Base-by-base conservation (phyloP, 768 basidiomycete genomes). In the Tylopilus vinaceipallidus region DNA sequence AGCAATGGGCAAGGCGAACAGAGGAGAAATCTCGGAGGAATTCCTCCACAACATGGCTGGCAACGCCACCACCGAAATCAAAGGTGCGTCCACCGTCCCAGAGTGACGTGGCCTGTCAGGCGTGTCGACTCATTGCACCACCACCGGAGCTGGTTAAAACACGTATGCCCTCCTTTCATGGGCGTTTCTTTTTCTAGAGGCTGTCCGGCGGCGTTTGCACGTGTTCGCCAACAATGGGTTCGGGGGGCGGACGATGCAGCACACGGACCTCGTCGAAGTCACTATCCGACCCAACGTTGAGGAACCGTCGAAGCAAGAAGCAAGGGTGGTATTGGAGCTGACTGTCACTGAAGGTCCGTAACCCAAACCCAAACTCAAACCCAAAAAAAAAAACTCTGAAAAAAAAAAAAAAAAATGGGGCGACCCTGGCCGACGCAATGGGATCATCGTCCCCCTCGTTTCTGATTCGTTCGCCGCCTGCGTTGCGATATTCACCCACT, bases 311-410 rank as follows among this genome's bases (percentile, higher is more conserved):
- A 72, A 58, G 53, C 62, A 60, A 23, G 73, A 74, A 50, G 71
- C 68, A 13, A 69, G 63, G 37, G 67, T 77, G 39, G 66, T 73
- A 4, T 64, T 69, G 37, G 75, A 79, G 55, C 61, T 72, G 43
- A 68, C 70, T 11, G 77, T 79, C 42, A 74, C 68, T 0, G 63
- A 71, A 65, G 78, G 80, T 80, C 49, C 39, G 66, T 57, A n/a
- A 23, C 38, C 20, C 23, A 22, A 22, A 22, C 20, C n/a, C n/a
- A n/a, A n/a, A n/a, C n/a, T n/a, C n/a, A n/a, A n/a, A n/a, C n/a
- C n/a, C n/a, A n/a, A n/a, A n/a, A n/a, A n/a, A n/a, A n/a, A n/a
- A n/a, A 22, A 17, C 12, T 20, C 20, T 13, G 8, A 38, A 16
- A 39, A 36, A 39, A 39, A 39, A 19, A 16, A 41, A 41, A 13